Percentiles rank a stretch among this genome's conserved stretches.
Conservation (phyloP, 495 filamentous ascomycete species). For the Emericellopsis terricola region DNA sequence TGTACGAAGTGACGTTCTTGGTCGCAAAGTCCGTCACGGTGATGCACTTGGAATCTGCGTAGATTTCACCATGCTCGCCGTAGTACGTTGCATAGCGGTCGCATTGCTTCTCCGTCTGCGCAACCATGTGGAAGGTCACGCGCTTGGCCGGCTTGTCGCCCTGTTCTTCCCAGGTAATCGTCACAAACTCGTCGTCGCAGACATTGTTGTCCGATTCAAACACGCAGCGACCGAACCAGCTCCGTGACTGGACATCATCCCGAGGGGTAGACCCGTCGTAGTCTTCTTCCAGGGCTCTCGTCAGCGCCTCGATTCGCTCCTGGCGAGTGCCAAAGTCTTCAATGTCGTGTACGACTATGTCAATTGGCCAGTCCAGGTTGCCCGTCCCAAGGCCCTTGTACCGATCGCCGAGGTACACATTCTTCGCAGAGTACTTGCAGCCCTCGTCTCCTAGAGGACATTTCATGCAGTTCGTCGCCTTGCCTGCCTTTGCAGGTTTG, state of each 20-base stretch:
- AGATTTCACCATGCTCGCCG: conserved; percentile 70
- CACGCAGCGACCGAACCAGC: conserved; percentile 90
- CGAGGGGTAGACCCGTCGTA: conserved; percentile 36
- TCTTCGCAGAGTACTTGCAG: conserved; percentile 70
- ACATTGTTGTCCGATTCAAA: conserved; percentile 86
- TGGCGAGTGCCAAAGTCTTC: conserved; percentile 43
- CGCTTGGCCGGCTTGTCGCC: conserved; percentile 50
- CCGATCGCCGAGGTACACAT: conserved; percentile 47
- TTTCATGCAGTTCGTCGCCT: conserved; percentile 73
- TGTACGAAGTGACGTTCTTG: conserved; percentile 31
- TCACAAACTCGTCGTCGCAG: conserved; percentile 80
- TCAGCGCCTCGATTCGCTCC: conserved; percentile 19
- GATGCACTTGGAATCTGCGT: conserved; percentile 54
- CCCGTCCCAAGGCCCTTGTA: conserved; percentile 26
- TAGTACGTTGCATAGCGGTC: conserved; percentile 67
- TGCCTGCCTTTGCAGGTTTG: conserved; percentile 56
- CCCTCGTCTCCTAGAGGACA: conserved; percentile 48
- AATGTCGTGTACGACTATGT: conserved; percentile 79
- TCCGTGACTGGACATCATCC: conserved; percentile 36
- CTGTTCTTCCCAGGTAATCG: conserved; percentile 66
- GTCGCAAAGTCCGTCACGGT: conserved; percentile 44
- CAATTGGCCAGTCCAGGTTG: conserved; percentile 61
- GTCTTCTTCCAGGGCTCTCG: conserved; percentile 42
- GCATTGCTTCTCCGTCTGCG: conserved; percentile 73
- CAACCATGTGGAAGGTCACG: conserved; percentile 85